Evolutionary conservation across 2,329 filamentous ascomycete species (phyloP).

Genomic region (Cladophialophora exuberans): DNA sequence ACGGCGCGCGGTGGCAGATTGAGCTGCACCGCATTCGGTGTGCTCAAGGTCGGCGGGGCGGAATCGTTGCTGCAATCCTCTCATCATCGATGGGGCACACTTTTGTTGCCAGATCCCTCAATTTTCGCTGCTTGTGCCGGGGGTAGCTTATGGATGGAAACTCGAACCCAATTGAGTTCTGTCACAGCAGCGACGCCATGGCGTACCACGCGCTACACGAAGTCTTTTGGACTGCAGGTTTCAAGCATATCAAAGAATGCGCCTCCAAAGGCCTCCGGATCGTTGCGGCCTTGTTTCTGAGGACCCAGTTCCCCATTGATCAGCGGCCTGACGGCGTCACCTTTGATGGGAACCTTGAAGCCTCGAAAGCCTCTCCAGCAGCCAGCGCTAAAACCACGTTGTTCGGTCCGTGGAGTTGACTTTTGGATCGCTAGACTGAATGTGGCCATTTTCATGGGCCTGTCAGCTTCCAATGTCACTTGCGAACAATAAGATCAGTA

Average conservation of each 20-base stretch:
- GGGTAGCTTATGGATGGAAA: too few species aligned
- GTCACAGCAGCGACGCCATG: too few species aligned
- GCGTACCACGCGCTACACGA: too few species aligned
- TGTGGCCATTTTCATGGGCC: slow-evolving; percentile 3
- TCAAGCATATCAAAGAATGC: too few species aligned
- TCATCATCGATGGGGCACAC: too few species aligned
- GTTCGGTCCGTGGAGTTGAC: slow-evolving; percentile 23
- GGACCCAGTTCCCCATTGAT: background rate
- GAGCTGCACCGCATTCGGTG: slow-evolving; percentile 11
- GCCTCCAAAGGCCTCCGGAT: too few species aligned
- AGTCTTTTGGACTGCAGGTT: too few species aligned
- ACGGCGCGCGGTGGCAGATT: slow-evolving; percentile 17
- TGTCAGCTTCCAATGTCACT: too few species aligned
- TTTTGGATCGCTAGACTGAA: slow-evolving; percentile 5
- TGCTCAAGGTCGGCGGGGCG: slow-evolving; percentile 3
- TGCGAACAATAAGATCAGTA: too few species aligned
- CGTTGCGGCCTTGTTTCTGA: background rate
- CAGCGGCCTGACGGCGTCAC: background rate
- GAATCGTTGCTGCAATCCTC: slow-evolving; percentile 11
- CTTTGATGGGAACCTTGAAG: background rate
- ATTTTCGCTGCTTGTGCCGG: too few species aligned
- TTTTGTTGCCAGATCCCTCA: too few species aligned
- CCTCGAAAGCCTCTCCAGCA: slow-evolving; percentile 13
- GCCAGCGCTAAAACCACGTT: slow-evolving; percentile 30
- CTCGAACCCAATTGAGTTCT: too few species aligned